Percentiles rank a stretch among this genome's conserved stretches.
These are phyloP conservation scores for Chalciporus pseudorubinellus DNA, from an alignment of 768 basidiomycete species.

Conservation along the genomic window DNA sequence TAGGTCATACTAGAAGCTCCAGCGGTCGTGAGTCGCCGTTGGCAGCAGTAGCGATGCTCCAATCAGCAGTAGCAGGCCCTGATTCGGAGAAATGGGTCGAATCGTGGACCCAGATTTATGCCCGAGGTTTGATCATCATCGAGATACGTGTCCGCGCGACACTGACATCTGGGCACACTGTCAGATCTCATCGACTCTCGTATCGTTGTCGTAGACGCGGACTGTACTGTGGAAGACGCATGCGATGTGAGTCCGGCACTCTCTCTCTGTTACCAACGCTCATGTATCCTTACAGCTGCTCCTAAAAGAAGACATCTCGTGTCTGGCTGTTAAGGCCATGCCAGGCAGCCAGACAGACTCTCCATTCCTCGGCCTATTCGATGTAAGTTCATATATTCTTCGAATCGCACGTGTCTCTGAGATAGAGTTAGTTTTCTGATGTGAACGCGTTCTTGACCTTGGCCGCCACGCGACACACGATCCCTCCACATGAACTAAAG, in stretches of 20 bases:
- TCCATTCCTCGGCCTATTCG: conserved; percentile 63
- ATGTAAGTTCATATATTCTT: conserved; percentile 45
- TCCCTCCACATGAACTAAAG: conserved; percentile 56
- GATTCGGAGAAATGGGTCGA: conserved; percentile 54
- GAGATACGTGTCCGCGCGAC: not conserved
- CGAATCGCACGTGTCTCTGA: conserved; percentile 6
- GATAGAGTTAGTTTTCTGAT: conserved; percentile 63
- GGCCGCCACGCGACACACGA: conserved; percentile 75
- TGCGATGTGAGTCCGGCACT: conserved; percentile 56
- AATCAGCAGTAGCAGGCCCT: conserved; percentile 15
- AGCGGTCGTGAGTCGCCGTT: conserved; percentile 19
- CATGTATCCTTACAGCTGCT: conserved; percentile 44
- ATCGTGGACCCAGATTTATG: conserved; percentile 54
- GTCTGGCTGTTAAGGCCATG: conserved; percentile 57
- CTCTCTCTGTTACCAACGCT: not conserved
- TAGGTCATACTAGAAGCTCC: conserved; percentile 10
- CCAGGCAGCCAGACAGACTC: conserved; percentile 19
- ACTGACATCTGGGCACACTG: not conserved
- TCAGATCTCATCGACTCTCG: conserved; percentile 72
- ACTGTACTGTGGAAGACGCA: conserved; percentile 76
- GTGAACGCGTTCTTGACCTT: conserved; percentile 86
- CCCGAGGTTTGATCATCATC: conserved; percentile 46
- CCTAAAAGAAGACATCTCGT: conserved; percentile 58
- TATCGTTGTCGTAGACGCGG: conserved; percentile 64
- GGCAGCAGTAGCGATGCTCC: conserved; percentile 4